A percentile compares a stretch with the other conserved stretches of the same genome.
Evolutionary conservation across 1,284 basidiomycete species (phyloP).

Genomic region (Cutaneotrichosporon sp.): DNA sequence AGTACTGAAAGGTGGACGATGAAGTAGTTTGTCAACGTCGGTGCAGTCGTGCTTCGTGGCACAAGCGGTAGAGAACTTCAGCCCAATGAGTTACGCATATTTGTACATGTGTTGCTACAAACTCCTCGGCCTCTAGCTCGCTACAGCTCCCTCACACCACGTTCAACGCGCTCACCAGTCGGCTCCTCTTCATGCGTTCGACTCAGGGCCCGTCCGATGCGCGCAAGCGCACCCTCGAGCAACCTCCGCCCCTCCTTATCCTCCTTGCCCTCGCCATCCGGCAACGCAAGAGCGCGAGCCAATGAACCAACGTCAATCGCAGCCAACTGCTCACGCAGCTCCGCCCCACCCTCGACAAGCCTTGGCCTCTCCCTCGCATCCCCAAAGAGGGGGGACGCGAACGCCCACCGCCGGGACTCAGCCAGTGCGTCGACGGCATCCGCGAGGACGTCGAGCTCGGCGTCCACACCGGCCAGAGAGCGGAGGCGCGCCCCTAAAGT

Average conservation of each 20-base stretch:
- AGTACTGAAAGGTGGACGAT: too few species aligned
- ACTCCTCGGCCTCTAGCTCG: background rate
- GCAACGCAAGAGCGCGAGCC: background rate
- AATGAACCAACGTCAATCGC: background rate
- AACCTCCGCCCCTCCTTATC: background rate
- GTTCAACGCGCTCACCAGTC: conserved; percentile 16
- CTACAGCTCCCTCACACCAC: conserved; percentile 20
- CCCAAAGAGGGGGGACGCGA: conserved; percentile 5
- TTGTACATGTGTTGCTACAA: background rate
- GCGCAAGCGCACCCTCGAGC: conserved; percentile 3
- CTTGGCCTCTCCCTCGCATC: background rate
- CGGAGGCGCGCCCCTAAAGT: conserved; percentile 1
- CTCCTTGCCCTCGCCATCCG: conserved; percentile 2
- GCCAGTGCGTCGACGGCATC: conserved; percentile 5
- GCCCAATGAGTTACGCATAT: background rate
- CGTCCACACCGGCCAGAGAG: background rate
- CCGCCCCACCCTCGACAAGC: background rate
- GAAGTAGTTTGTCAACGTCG: too few species aligned
- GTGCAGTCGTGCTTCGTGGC: too few species aligned
- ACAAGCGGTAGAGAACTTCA: background rate
- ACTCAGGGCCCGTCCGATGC: conserved; percentile 8
- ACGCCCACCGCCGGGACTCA: conserved; percentile 12
- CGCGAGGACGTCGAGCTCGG: background rate
- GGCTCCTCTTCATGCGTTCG: background rate
- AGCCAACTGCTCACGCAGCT: conserved; percentile 1